A percentile compares a stretch with the other conserved stretches of the same genome.
Conservation (phyloP, 108 stramenopile genomes). For the Conticribra weissflogii region DNA sequence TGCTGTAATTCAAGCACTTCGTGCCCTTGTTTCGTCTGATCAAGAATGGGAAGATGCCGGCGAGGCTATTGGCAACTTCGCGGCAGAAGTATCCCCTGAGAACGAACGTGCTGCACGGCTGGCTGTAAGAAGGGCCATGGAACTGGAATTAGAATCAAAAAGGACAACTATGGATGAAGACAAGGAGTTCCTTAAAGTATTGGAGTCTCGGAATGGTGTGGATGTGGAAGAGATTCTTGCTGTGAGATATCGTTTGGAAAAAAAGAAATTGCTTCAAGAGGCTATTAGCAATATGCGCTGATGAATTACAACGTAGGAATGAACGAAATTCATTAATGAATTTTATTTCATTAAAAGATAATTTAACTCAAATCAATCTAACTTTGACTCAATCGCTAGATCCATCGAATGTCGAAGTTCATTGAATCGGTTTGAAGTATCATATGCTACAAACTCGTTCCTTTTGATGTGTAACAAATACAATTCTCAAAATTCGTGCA, state of each 20-base stretch:
- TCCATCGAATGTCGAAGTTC: no score
- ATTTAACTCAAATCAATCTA: no score
- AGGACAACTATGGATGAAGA: conserved; percentile 80
- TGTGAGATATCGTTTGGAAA: conserved; percentile 78
- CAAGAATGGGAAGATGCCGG: conserved; percentile 78
- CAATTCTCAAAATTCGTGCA: conserved; percentile 6
- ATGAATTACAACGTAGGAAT: no score
- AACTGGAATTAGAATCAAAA: conserved; percentile 73
- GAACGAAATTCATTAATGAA: no score
- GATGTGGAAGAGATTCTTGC: conserved; percentile 65
- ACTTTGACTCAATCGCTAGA: no score
- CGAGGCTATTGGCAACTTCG: conserved; percentile 85
- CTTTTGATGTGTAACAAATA: no score
- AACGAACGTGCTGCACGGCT: conserved; percentile 70
- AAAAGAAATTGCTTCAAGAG: conserved; percentile 79
- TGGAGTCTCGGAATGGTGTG: conserved; percentile 33
- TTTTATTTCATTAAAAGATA: no score
- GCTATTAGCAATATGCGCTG: conserved; percentile 53
- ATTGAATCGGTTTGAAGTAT: no score
- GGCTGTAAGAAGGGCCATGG: conserved; percentile 72
- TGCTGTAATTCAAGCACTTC: conserved; percentile 80
- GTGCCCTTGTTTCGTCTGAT: conserved; percentile 77
- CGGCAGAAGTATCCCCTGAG: conserved; percentile 51
- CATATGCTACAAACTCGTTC: no score
- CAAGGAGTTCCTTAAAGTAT: conserved; percentile 56